Conservation (phyloP, 306 rosid genomes). For the Vigna radiata region DNA sequence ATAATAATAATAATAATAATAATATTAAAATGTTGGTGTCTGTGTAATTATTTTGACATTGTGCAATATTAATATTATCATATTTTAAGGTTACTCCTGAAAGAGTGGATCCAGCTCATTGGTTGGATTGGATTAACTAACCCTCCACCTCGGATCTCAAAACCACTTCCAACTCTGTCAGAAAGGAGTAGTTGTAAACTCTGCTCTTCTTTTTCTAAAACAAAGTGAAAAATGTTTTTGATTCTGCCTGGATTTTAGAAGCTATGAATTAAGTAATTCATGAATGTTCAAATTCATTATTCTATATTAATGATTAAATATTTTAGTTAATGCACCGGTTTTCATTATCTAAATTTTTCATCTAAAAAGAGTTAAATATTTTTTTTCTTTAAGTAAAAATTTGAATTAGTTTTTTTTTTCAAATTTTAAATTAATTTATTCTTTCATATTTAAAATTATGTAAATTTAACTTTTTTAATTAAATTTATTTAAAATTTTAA, state of each 20-base stretch:
- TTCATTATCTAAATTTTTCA: background rate
- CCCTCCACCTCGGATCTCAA: constrained; percentile 44
- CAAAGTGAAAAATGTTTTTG: background rate
- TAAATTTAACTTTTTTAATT: too few relatives aligned
- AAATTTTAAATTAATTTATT: too few relatives aligned
- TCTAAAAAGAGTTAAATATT: background rate
- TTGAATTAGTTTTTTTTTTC: background rate
- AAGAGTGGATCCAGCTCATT: constrained; percentile 88
- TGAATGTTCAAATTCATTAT: background rate
- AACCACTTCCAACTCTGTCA: constrained; percentile 43
- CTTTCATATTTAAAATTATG: too few relatives aligned
- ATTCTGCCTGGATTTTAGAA: background rate
- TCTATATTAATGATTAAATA: background rate
- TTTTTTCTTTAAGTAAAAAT: too few relatives aligned
- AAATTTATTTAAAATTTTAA: too few relatives aligned
- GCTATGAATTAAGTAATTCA: background rate
- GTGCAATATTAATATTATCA: constrained; percentile 32
- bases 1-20: background rate
- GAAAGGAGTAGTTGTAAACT: background rate
- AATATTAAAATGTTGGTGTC: background rate
- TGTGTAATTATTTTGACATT: constrained; percentile 21
- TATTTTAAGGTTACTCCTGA: constrained; percentile 51
- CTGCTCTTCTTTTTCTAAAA: background rate
- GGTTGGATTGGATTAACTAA: constrained; percentile 56
- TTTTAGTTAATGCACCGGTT: background rate